Base-by-base conservation (phyloP, 371 early-diverging fungal species). In the Lichtheimia corymbifera region DNA sequence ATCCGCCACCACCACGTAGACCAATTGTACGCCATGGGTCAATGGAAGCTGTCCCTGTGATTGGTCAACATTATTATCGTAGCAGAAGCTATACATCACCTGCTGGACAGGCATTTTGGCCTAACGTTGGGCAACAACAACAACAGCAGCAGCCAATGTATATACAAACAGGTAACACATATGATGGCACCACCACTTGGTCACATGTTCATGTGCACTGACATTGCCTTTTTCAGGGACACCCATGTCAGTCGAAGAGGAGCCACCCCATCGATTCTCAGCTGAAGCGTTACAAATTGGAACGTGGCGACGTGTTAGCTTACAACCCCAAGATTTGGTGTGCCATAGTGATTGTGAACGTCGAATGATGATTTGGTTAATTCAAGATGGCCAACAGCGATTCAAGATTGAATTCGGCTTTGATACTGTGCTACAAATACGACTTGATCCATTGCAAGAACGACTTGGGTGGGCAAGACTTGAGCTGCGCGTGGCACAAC, bases 351-450 rank as follows among this genome's bases (percentile, higher is more conserved):
- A 85, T 45, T 73, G 73, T 11, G 66, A 70, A 15, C 80, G 79
- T 24, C 80, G 81, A 13, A 64, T 71, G 30, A 75, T 88, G 73
- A 72, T 83, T 4, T 91, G 89, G 89, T 79, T 84, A 58, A 86
- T 93, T 51, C 78, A 79, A 24, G 91, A 91, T 62, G 77, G 83
- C 44, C 71, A 81, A 22, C 79, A 77, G 27, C 78, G 81, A 22
- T 93, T 91, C 76, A 88, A 87, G 66, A 86, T 93, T 74, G 87
- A 88, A 35, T 79, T 91, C 55, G 81, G 85, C 13, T 61, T 89
- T 60, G 68, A 79, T 28, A 61, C 66, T 15, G 71, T 91, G 28
- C 64, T 83, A 17, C 67, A 77, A 25, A 80, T 91, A 41, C 74
- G 78, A 44, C 67, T 85, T 35, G 73, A 77, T 3, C 67, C 72